A percentile compares a stretch with the other conserved stretches of the same genome.
These are phyloP conservation scores for Clausena lansium DNA, from an alignment of 345 rosid species.

Conservation along the genomic window DNA sequence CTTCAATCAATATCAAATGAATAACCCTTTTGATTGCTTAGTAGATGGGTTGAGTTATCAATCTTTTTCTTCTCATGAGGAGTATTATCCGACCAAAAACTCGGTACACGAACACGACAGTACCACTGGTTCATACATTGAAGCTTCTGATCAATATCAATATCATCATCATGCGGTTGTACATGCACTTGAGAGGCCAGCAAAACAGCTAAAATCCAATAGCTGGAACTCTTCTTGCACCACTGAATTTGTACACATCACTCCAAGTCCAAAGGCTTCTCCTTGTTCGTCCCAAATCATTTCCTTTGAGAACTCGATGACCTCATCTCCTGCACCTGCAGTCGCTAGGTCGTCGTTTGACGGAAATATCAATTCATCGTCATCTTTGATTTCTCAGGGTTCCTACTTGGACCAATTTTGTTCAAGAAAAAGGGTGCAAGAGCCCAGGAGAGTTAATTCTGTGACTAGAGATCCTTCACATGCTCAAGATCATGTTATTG, in stretches of 20 bases:
- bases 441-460: conserved; percentile 13
- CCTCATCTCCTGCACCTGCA: conserved; percentile 17
- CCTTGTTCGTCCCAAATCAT: conserved; percentile 40
- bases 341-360: neutral
- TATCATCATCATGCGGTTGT: neutral
- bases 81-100: conserved; percentile 13
- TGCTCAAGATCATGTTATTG: conserved; percentile 77
- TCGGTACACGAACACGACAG: conserved; percentile 1
- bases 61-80: conserved; percentile 18
- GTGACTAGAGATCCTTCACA: conserved; percentile 37
- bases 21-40: conserved; percentile 21
- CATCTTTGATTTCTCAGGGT: conserved; percentile 8
- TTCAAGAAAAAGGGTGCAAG: conserved; percentile 11
- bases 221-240: conserved; percentile 31
- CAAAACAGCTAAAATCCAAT: conserved; percentile 34
- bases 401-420: conserved; percentile 1
- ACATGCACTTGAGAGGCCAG: conserved; percentile 18
- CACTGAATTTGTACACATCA: neutral
- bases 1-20: conserved; percentile 25
- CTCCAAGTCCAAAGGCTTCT: conserved; percentile 26
- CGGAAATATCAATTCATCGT: neutral
- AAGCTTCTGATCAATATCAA: neutral
- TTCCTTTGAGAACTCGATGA: conserved; percentile 35
- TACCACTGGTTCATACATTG: neutral
- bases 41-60: conserved; percentile 32